Percentiles rank a stretch among this genome's conserved stretches.
Evolutionary conservation across 164 flowering plant species (phyloP).

Genomic region (Vitis riparia): DNA sequence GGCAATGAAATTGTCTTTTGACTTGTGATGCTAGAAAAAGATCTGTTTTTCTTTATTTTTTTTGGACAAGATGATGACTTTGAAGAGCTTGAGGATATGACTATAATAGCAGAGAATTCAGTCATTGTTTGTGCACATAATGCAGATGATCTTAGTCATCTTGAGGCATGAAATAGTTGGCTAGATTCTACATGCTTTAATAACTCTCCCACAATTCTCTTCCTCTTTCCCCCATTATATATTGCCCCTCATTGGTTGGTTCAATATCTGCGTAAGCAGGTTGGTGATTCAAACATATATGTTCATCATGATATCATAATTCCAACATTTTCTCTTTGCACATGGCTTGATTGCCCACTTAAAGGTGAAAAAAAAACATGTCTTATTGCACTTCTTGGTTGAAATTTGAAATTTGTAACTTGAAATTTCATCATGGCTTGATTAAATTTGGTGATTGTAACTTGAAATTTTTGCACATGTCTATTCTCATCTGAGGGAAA

Average conservation of each 20-base stretch:
- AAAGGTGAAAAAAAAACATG: constrained; percentile 67
- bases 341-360: constrained; percentile 83
- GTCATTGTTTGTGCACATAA: constrained; percentile 82
- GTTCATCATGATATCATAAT: constrained; percentile 81
- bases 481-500: no score
- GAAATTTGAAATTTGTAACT: neutral
- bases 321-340: constrained; percentile 82
- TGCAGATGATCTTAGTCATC: constrained; percentile 74
- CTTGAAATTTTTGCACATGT: no score
- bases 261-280: constrained; percentile 36
- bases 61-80: constrained; percentile 67
- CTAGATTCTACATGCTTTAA: neutral
- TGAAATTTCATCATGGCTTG: no score
- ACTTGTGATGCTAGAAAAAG: neutral
- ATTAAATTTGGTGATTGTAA: no score
- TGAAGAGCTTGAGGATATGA: constrained; percentile 79
- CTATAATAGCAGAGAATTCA: constrained; percentile 65
- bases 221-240: neutral
- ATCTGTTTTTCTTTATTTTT: neutral
- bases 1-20: neutral
- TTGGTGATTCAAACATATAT: constrained; percentile 67
- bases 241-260: neutral
- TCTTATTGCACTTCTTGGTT: neutral
- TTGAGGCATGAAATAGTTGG: constrained; percentile 56
- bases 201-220: neutral